phyloP scores from a whole-genome alignment of 306 rosid species.

The Canavalia gladiata region DNA sequence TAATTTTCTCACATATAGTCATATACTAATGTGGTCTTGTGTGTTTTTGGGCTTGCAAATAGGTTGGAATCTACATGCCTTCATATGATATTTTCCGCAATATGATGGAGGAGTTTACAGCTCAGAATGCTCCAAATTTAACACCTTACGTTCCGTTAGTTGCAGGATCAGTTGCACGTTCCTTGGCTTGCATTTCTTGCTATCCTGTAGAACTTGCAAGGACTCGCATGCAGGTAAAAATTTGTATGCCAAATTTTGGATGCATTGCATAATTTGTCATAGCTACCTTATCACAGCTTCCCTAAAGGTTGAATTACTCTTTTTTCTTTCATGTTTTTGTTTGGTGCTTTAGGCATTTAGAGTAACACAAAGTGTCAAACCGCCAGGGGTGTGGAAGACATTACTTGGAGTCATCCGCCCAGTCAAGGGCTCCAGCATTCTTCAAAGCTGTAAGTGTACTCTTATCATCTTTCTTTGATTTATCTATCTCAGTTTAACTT shows the following conservation, averaged over 20 bases:
- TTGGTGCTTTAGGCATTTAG: constrained; percentile 70
- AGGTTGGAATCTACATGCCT: constrained; percentile 99
- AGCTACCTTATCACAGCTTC: constrained; percentile 3
- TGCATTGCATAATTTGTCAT: constrained; percentile 15
- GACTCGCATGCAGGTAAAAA: constrained; percentile 95
- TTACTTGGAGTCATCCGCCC: constrained; percentile 75
- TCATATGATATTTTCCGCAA: constrained; percentile 90
- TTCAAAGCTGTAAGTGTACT: constrained; percentile 64
- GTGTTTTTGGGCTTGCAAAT: constrained; percentile 39
- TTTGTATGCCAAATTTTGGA: not conserved
- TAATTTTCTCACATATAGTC: constrained; percentile 39
- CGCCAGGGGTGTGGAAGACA: constrained; percentile 89
- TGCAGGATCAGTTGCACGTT: constrained; percentile 92
- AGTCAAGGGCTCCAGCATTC: constrained; percentile 51
- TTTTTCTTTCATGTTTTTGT: constrained; percentile 9
- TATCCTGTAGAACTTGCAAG: constrained; percentile 94
- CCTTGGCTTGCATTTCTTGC: constrained; percentile 89
- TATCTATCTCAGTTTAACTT: constrained; percentile 40
- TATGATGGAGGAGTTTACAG: constrained; percentile 72
- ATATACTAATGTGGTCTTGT: constrained; percentile 47
- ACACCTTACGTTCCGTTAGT: constrained; percentile 90
- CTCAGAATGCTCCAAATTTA: constrained; percentile 71
- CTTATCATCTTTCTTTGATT: constrained; percentile 23
- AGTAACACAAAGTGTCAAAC: constrained; percentile 64
- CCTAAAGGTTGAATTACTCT: constrained; percentile 17